Conservation (phyloP, 1,284 basidiomycete genomes). For the Puccinia sorghi region DNA sequence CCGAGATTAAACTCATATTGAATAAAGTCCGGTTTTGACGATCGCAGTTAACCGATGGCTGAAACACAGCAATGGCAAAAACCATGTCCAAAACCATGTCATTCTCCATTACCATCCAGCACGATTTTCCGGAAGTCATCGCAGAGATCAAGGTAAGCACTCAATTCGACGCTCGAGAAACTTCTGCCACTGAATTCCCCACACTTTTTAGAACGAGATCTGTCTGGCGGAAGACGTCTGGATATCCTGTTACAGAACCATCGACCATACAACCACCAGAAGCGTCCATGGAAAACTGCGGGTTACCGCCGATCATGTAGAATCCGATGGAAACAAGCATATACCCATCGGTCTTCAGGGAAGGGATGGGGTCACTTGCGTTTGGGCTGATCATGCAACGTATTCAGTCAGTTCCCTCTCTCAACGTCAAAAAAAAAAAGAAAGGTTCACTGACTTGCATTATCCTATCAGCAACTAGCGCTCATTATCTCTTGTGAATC, state of each 20-base stretch:
- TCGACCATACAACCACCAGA: not conserved
- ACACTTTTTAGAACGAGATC: conserved; percentile 20
- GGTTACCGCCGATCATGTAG: not conserved
- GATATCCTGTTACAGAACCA: conserved; percentile 24
- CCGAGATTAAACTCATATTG: too few relatives aligned
- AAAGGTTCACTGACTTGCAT: not conserved
- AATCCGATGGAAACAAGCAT: not conserved
- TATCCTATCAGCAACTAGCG: conserved; percentile 4
- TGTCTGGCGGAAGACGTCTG: conserved; percentile 34
- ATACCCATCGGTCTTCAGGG: not conserved
- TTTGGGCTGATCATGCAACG: conserved; percentile 9
- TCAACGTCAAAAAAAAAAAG: not conserved
- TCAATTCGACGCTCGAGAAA: too few relatives aligned
- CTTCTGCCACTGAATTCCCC: too few relatives aligned
- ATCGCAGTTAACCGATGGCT: too few relatives aligned
- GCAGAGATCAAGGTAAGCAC: too few relatives aligned
- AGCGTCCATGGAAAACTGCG: conserved; percentile 34
- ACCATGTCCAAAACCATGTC: too few relatives aligned
- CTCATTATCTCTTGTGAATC: conserved; percentile 11
- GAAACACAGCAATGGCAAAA: too few relatives aligned
- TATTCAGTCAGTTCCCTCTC: conserved; percentile 16
- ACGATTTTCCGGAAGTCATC: too few relatives aligned
- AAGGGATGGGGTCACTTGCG: conserved; percentile 14
- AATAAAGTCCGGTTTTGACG: too few relatives aligned
- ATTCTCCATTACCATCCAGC: too few relatives aligned